Percentiles rank a stretch among this genome's conserved stretches.
These are phyloP conservation scores for Acarospora socialis DNA, from an alignment of 2,329 filamentous ascomycete genomes.

Conservation along the genomic window DNA sequence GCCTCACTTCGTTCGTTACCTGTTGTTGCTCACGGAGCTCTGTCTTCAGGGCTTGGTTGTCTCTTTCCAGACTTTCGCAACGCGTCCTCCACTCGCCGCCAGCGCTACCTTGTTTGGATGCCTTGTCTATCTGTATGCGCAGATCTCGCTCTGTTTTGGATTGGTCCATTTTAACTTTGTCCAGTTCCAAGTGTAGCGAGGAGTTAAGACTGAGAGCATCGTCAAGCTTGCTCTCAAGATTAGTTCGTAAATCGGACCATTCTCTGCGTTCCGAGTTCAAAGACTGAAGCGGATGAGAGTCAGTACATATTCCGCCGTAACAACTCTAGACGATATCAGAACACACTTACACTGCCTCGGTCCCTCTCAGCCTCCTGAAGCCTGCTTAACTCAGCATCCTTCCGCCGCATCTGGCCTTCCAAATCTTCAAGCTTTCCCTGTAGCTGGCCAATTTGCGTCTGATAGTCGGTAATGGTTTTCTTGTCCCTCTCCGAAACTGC, in stretches of 20 bases:
- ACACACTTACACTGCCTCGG: constrained; percentile 28
- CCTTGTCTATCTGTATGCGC: constrained; percentile 44
- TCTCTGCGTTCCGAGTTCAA: constrained; percentile 53
- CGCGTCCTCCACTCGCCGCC: constrained; percentile 48
- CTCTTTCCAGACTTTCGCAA: constrained; percentile 38
- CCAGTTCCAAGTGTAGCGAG: constrained; percentile 65
- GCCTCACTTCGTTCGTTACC: constrained; percentile 73
- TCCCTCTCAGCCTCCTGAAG: constrained; percentile 45
- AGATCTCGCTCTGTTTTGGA: constrained; percentile 48
- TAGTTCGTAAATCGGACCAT: constrained; percentile 49
- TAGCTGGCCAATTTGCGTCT: constrained; percentile 60
- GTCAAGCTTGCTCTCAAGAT: constrained; percentile 58
- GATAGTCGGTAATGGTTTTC: constrained; percentile 64
- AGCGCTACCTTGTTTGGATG: constrained; percentile 17
- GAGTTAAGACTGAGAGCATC: constrained; percentile 65
- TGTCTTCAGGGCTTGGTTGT: constrained; percentile 52
- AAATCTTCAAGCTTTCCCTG: constrained; percentile 58
- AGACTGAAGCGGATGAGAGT: constrained; percentile 1
- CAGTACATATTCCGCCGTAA: constrained; percentile 5
- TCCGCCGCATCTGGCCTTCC: constrained; percentile 51
- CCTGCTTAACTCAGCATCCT: constrained; percentile 53
- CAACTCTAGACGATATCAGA: constrained; percentile 4
- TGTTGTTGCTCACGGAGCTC: constrained; percentile 61
- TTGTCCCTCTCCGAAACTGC: constrained; percentile 43
- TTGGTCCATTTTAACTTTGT: constrained; percentile 56